Conservation (phyloP, 345 rosid genomes). For the Citrus cavaleriei region DNA sequence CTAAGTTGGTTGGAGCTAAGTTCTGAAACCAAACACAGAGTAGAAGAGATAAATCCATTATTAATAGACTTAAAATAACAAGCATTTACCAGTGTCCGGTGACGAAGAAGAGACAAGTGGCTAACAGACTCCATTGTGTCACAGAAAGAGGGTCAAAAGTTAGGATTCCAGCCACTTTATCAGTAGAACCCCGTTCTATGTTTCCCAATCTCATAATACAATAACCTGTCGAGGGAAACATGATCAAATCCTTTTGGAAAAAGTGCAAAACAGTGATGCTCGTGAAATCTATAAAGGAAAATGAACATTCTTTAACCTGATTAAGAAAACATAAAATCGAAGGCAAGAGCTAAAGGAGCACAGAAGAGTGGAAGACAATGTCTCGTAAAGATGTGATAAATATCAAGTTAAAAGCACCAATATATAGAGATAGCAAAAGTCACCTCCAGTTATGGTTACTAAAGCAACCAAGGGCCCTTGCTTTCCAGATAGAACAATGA, state of each 20-base stretch:
- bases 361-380: neutral
- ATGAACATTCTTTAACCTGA: neutral
- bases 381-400: neutral
- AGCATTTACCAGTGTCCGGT: slow-evolving; percentile 82
- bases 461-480: slow-evolving; percentile 80
- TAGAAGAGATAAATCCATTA: neutral
- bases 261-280: neutral
- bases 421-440: slow-evolving; percentile 5
- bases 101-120: slow-evolving; percentile 71
- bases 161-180: slow-evolving; percentile 22
- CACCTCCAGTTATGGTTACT: slow-evolving; percentile 71
- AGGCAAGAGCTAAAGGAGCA: neutral
- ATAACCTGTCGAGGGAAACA: slow-evolving; percentile 51
- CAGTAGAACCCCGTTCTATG: slow-evolving; percentile 29
- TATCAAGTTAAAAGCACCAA: neutral
- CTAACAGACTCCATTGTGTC: slow-evolving; percentile 77
- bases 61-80: slow-evolving; percentile 11
- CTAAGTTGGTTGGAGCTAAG: neutral
- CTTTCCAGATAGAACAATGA: slow-evolving; percentile 69
- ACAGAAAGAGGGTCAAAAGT: slow-evolving; percentile 55
- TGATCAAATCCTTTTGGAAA: slow-evolving; percentile 9
- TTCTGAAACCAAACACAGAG: neutral
- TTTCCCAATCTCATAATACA: slow-evolving; percentile 70
- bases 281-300: neutral
- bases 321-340: neutral